Evolutionary conservation across 2,329 filamentous ascomycete species (phyloP).

Genomic region (Fusarium poae): DNA sequence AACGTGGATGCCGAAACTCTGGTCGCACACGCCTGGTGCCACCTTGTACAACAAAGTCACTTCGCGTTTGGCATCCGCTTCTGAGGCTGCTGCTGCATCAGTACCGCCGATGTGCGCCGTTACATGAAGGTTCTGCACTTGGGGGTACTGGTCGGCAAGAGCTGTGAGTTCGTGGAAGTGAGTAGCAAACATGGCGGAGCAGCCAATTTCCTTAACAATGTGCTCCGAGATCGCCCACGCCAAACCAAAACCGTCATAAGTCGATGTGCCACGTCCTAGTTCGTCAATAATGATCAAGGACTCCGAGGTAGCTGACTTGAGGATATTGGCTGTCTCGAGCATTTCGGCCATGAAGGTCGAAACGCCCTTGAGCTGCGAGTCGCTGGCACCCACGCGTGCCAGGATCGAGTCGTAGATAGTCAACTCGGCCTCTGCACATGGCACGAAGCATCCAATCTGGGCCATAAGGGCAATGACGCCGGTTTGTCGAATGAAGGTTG

Average conservation of each 20-base stretch:
- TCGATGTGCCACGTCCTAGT: slow-evolving; percentile 94
- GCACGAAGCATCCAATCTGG: slow-evolving; percentile 96
- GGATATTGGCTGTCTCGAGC: slow-evolving; percentile 97
- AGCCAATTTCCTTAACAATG: slow-evolving; percentile 94
- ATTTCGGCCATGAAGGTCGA: slow-evolving; percentile 99
- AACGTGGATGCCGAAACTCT: slow-evolving; percentile 98
- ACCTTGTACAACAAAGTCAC: slow-evolving; percentile 98
- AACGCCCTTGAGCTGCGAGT: slow-evolving; percentile 97
- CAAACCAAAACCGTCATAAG: slow-evolving; percentile 98
- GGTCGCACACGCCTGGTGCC: slow-evolving; percentile 93
- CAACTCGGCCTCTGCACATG: slow-evolving; percentile 88
- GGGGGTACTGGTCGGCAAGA: slow-evolving; percentile 84
- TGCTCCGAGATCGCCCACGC: slow-evolving; percentile 99
- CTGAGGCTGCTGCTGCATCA: slow-evolving; percentile 52
- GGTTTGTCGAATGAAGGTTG: slow-evolving; percentile 97
- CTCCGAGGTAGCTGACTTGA: slow-evolving; percentile 95
- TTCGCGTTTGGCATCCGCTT: slow-evolving; percentile 72
- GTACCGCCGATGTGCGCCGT: slow-evolving; percentile 86
- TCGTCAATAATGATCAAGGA: slow-evolving; percentile 99
- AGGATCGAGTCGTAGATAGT: slow-evolving; percentile 98
- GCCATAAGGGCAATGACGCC: slow-evolving; percentile 98
- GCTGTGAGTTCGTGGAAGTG: slow-evolving; percentile 99
- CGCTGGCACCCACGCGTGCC: slow-evolving; percentile 93
- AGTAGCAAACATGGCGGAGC: slow-evolving; percentile 94
- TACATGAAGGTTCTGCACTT: slow-evolving; percentile 94